Conservation (phyloP, 352 stramenopile species). For the Pythium sukuiense region DNA sequence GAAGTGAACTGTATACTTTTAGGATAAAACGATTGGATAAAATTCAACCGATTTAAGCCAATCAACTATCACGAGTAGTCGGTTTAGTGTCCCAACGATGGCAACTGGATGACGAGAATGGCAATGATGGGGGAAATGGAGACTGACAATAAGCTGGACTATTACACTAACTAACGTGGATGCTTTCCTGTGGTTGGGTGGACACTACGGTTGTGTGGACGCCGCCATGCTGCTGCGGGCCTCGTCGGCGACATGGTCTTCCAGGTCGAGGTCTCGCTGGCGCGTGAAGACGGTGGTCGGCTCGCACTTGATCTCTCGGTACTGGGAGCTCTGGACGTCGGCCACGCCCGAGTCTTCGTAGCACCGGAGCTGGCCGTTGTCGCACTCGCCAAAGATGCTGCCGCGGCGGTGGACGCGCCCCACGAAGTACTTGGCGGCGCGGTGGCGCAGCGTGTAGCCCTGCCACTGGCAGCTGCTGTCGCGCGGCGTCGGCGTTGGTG, state of each 20-base stretch:
- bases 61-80: neutral
- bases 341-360: conserved; percentile 24
- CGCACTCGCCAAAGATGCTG: conserved; percentile 23
- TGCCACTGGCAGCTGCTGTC: conserved; percentile 5
- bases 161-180: neutral
- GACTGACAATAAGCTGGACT: neutral
- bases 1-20: conserved; percentile 20
- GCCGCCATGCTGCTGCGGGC: neutral
- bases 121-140: neutral
- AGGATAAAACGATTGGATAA: conserved; percentile 1
- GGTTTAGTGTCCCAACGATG: neutral
- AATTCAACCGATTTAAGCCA: neutral
- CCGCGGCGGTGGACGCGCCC: conserved; percentile 18
- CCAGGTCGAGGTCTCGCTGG: conserved; percentile 13
- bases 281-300: neutral
- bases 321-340: neutral
- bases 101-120: neutral
- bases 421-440: conserved; percentile 14
- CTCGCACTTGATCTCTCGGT: conserved; percentile 8
- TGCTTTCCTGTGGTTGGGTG: neutral
- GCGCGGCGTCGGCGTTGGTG: neutral
- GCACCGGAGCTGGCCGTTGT: conserved; percentile 15
- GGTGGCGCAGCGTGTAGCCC: conserved; percentile 11
- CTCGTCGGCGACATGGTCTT: neutral
- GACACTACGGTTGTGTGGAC: neutral